Conservation (phyloP, 768 basidiomycete genomes). For the Suillus hirtellus region DNA sequence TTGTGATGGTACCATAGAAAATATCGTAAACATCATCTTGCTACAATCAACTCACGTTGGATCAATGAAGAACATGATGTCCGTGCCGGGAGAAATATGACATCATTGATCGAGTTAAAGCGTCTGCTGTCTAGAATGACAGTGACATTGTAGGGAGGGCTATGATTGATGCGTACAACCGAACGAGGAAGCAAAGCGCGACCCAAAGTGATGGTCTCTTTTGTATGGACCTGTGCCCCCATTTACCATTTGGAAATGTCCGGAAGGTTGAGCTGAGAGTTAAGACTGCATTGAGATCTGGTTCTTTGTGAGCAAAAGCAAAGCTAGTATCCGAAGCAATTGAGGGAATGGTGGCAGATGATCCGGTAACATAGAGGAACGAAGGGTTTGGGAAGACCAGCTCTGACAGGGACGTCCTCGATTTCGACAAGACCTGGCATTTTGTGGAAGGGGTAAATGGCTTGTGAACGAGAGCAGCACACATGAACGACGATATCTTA, state of each 20-base stretch:
- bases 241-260: slow-evolving; percentile 68
- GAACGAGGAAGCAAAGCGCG: slow-evolving; percentile 62
- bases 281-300: slow-evolving; percentile 49
- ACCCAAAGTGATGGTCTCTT: slow-evolving; percentile 61
- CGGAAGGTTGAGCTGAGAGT: slow-evolving; percentile 53
- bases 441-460: slow-evolving; percentile 5
- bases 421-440: slow-evolving; percentile 4
- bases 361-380: slow-evolving; percentile 60
- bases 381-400: slow-evolving; percentile 16
- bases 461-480: not conserved
- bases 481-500: too few species aligned
- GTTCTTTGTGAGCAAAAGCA: slow-evolving; percentile 75
- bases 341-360: slow-evolving; percentile 51
- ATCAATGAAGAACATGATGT: slow-evolving; percentile 77
- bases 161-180: slow-evolving; percentile 64
- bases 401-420: too few species aligned
- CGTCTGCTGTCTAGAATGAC: slow-evolving; percentile 76
- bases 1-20: slow-evolving; percentile 45
- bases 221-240: slow-evolving; percentile 67
- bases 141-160: slow-evolving; percentile 62
- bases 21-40: slow-evolving; percentile 9
- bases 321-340: slow-evolving; percentile 62
- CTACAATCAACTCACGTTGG: slow-evolving; percentile 42
- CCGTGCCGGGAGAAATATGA: slow-evolving; percentile 66
- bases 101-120: slow-evolving; percentile 81